phyloP scores from a whole-genome alignment of 164 flowering plant genomes.

The Echeveria elegans region DNA sequence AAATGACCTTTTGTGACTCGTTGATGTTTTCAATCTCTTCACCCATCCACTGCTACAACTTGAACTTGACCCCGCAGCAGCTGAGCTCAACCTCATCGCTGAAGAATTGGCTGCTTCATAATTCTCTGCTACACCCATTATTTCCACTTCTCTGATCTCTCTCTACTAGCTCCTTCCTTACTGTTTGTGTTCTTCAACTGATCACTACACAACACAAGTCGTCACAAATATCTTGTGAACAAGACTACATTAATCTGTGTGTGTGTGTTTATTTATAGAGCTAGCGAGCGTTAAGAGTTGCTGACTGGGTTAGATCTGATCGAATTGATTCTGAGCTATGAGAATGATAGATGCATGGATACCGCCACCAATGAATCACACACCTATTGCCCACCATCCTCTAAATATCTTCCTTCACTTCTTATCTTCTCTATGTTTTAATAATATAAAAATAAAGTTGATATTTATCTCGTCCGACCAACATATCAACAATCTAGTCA shows the following conservation, averaged over 20 bases:
- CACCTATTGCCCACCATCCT: conserved; percentile 1
- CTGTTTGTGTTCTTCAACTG: too few relatives aligned
- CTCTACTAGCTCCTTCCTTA: too few relatives aligned
- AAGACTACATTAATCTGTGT: too few relatives aligned
- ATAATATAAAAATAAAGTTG: too few relatives aligned
- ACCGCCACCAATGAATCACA: too few relatives aligned
- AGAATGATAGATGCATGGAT: not conserved
- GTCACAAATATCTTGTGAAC: not conserved
- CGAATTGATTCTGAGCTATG: not conserved
- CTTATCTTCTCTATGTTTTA: too few relatives aligned
- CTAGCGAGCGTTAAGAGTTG: not conserved
- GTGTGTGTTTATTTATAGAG: not conserved
- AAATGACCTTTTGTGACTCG: not conserved
- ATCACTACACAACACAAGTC: not conserved
- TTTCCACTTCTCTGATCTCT: too few relatives aligned
- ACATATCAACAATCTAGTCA: not conserved
- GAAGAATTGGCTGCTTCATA: not conserved
- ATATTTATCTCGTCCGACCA: too few relatives aligned
- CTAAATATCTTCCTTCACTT: not conserved
- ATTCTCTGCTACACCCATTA: not conserved
- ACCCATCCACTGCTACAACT: not conserved
- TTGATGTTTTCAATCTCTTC: not conserved
- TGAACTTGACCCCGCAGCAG: not conserved
- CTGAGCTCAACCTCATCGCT: not conserved
- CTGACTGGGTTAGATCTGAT: not conserved